Base-by-base conservation (phyloP, 1,284 basidiomycete genomes). In the Cutaneotrichosporon cutaneum region DNA sequence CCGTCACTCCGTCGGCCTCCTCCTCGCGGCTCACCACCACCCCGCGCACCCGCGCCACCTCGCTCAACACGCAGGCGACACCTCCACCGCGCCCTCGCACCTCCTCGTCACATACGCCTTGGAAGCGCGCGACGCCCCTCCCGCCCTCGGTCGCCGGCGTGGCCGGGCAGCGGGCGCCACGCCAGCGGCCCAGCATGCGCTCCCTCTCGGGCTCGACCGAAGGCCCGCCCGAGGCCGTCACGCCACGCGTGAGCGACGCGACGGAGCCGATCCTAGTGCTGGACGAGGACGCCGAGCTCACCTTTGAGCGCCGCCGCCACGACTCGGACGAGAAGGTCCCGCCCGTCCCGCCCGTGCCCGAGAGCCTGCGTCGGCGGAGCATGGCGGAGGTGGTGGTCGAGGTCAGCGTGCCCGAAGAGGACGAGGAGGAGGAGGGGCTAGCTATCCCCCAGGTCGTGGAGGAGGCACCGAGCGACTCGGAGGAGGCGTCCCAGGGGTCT, bases 151-250 rank as follows among this genome's bases (percentile, higher is more conserved):
- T 66, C 14, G 64, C 64, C 3, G 65, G 61, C 4, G 65, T 66
- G 26, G 32, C 16, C 0, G 60, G 60, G 6, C 54, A 45, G 21
- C 22, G 26, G 14, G 47, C 22, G 22, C 54, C 57, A 9, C 27
- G 54, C 47, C 58, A 54, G 54, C 42, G 57, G 14, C 60, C 58
- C 59, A 47, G 66, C 9, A 44, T 67, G 8, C 68, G 72, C 21
- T 73, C 70, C 4, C 60, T 71, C 2, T 72, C 70, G 7, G 64
- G 69, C 0, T 72, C 71, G 2, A 74, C 72, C 2, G 72, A 72
- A 33, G 71, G 73, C 9, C 59, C 68, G 0, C 66, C 61, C 6
- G 72, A 71, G 58, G 69, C 71, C 9, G 59, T 67, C 11, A 75
- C 73, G 7, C 73, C 73, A 16, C 60, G 63, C 3, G 26, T 61